Evolutionary conservation across 805 yeast genomes (phyloP).

Genomic region (Danielia reshetovae): DNA sequence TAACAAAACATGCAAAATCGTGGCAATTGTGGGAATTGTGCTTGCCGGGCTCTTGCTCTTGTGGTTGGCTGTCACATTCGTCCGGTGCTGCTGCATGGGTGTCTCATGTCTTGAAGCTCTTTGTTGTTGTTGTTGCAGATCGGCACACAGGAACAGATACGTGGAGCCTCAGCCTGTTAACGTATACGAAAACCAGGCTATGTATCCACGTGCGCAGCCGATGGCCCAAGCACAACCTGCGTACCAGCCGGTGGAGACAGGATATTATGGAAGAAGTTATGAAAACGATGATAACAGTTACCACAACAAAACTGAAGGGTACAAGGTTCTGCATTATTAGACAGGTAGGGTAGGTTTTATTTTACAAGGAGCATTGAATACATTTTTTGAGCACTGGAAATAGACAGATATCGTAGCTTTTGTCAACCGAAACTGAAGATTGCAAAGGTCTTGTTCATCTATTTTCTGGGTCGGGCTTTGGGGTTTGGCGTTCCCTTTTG

Average conservation of each 20-base stretch:
- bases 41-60: constrained; percentile 51
- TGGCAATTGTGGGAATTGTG: constrained; percentile 69
- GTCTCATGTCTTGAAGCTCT: constrained; percentile 38
- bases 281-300: constrained; percentile 3
- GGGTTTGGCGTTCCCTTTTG: too few species aligned
- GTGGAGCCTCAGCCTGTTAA: constrained; percentile 15
- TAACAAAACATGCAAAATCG: constrained; percentile 68
- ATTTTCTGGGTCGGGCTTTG: too few species aligned
- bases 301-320: constrained; percentile 6
- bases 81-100: constrained; percentile 58
- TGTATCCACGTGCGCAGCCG: constrained; percentile 27
- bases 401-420: too few species aligned
- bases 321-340: constrained; percentile 10
- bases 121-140: constrained; percentile 47
- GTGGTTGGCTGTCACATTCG: constrained; percentile 53
- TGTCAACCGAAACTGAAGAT: too few species aligned
- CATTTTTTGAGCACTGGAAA: too few species aligned
- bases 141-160: constrained; percentile 16
- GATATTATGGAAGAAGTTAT: constrained; percentile 5
- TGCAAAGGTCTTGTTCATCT: too few species aligned
- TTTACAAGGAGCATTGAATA: constrained; percentile 1
- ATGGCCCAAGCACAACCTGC: constrained; percentile 11
- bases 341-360: background rate
- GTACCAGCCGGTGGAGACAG: constrained; percentile 11
- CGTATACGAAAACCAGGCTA: constrained; percentile 26